Base-by-base conservation (phyloP, 768 basidiomycete genomes). In the Chlorophyllum brunneum region DNA sequence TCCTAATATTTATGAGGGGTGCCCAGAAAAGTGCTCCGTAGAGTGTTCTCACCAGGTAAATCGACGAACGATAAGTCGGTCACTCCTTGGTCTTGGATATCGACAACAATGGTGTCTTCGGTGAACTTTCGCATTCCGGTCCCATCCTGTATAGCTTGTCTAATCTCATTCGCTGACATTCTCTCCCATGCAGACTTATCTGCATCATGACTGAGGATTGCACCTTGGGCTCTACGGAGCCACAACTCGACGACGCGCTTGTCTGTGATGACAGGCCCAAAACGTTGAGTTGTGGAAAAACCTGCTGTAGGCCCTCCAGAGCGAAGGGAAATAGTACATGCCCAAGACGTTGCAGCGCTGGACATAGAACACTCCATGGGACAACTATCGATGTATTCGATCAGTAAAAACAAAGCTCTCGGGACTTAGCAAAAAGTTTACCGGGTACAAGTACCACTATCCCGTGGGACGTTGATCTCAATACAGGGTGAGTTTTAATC, bases 371-470 rank as follows among this genome's bases (percentile, higher is more conserved):
- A 78, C 52, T 80, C 75, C 74, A 77, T 78, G 0, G 78, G 79
- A 46, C 80, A 81, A 44, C 80, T 80, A 39, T 15, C 11, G 45
- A 27, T 5, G 6, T 11, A 5, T 18, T 4, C 23, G 8, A 30
- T 11, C 4, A 18, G 6, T 4, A 10, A 33, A 8, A 10, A 18
- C 11, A 26, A 13, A 40, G 1, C 18, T 31, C 15, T 11, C 18
- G 5, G 20, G 2, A 49, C n/a, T 4, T 23, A 3, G n/a, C 5
- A 18, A 22, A 11, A 6, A n/a, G 18, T 41, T 41, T 54, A 78
- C 82, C 79, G 68, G 0, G 80, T 83, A 47, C 82, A 83, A 0
- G 80, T 83, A 18, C 81, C 81, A 37, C 78, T 78, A 36, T 83
- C 83, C 27, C 83, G 68, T 9, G 83, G 82, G 24, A 85, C 81